Percentiles rank a stretch among this genome's conserved stretches.
Evolutionary conservation across 164 flowering plant genomes (phyloP).

Genomic region (Amborella trichopoda): DNA sequence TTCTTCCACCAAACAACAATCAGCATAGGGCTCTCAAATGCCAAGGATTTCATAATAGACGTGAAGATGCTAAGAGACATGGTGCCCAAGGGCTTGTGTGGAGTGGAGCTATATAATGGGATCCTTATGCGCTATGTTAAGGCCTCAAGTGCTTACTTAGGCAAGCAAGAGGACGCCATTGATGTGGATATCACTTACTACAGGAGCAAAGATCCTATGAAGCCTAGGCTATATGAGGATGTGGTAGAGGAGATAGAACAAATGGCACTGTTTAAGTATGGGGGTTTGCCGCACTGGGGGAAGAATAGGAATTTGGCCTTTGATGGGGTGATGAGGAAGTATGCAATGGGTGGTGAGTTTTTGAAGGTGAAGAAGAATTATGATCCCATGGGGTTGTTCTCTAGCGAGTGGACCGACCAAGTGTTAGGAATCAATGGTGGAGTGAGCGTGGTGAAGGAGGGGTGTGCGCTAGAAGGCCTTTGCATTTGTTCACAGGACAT

Average conservation of each 20-base stretch:
- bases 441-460: constrained; percentile 25
- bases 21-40: constrained; percentile 34
- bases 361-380: constrained; percentile 38
- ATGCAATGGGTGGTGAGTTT: constrained; percentile 22
- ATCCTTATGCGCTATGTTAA: constrained; percentile 71
- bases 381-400: constrained; percentile 58
- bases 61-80: constrained; percentile 34
- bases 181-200: constrained; percentile 72
- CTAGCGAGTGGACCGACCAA: constrained; percentile 72
- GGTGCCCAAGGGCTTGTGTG: constrained; percentile 49
- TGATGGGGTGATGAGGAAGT: constrained; percentile 39
- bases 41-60: constrained; percentile 43
- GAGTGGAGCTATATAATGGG: constrained; percentile 52
- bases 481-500: constrained; percentile 54
- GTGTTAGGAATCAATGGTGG: constrained; percentile 46
- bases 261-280: constrained; percentile 51
- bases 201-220: constrained; percentile 38
- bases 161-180: constrained; percentile 53
- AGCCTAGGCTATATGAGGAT: constrained; percentile 48
- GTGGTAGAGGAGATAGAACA: constrained; percentile 69
- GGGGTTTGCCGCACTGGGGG: constrained; percentile 71
- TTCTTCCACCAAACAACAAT: constrained; percentile 58
- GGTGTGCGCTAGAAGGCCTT: constrained; percentile 76
- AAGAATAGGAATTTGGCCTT: constrained; percentile 68
- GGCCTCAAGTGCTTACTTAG: constrained; percentile 50